phyloP scores from a whole-genome alignment of 257 asterid species.

The Prunella vulgaris region DNA sequence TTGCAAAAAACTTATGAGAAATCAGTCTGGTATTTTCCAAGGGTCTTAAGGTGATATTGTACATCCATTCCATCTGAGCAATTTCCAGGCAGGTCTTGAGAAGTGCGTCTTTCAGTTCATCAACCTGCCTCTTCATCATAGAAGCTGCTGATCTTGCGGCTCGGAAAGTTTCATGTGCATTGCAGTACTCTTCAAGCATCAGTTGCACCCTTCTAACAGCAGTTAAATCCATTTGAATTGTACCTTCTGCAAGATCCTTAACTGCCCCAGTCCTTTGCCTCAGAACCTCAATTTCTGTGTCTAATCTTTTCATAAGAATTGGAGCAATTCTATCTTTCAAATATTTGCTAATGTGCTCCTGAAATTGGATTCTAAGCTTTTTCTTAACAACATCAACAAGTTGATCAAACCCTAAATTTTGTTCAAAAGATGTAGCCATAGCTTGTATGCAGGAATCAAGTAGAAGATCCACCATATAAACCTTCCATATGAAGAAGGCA shows the following conservation, averaged over 20 bases:
- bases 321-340: constrained; percentile 77
- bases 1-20: constrained; percentile 51
- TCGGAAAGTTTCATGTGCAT: constrained; percentile 81
- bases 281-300: constrained; percentile 53
- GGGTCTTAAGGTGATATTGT: constrained; percentile 54
- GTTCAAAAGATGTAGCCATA: constrained; percentile 64
- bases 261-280: constrained; percentile 46
- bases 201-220: constrained; percentile 50
- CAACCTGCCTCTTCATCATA: constrained; percentile 71
- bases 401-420: constrained; percentile 82
- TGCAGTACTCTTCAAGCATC: constrained; percentile 89
- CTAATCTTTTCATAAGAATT: constrained; percentile 53
- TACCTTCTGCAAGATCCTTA: constrained; percentile 38
- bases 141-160: constrained; percentile 85
- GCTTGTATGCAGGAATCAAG: constrained; percentile 79
- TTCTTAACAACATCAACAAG: constrained; percentile 71
- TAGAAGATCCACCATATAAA: constrained; percentile 69
- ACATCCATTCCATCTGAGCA: constrained; percentile 92
- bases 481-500: constrained; percentile 90
- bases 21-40: constrained; percentile 55
- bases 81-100: constrained; percentile 75
- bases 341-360: constrained; percentile 67
- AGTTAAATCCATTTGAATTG: constrained; percentile 32
- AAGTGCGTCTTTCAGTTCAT: constrained; percentile 73
- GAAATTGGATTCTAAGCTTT: constrained; percentile 60